Conservation (phyloP, 805 yeast species). For the Pichia deserticola region DNA sequence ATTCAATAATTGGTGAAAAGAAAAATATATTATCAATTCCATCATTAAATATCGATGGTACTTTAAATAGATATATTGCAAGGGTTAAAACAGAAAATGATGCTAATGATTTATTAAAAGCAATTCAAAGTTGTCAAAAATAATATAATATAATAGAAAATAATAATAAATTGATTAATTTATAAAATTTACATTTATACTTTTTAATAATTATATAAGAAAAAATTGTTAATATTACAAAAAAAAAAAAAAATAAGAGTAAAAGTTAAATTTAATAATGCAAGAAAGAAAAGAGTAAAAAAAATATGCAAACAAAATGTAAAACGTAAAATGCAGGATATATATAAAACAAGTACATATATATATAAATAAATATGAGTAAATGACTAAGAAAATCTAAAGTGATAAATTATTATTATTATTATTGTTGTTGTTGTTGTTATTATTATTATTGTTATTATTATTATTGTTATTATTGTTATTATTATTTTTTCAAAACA, state of each 20-base stretch:
- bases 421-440: no score
- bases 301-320: no score
- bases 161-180: not conserved
- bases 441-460: no score
- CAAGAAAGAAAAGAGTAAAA: no score
- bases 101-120: conserved; percentile 44
- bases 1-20: conserved; percentile 49
- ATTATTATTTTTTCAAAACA: conserved; percentile 26
- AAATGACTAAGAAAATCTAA: no score
- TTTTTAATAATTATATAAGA: not conserved
- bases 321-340: no score
- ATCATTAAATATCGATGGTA: conserved; percentile 46
- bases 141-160: not conserved
- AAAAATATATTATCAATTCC: conserved; percentile 65
- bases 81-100: conserved; percentile 73
- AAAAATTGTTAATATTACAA: no score
- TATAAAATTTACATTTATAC: not conserved
- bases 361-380: no score
- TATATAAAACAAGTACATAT: no score
- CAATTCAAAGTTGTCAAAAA: conserved; percentile 20
- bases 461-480: not conserved
- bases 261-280: no score
- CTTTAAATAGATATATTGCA: conserved; percentile 59
- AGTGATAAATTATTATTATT: not conserved
- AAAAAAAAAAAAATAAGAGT: no score